Conservation (phyloP, 2,329 filamentous ascomycete species). For the Ophiocordyceps australis region DNA sequence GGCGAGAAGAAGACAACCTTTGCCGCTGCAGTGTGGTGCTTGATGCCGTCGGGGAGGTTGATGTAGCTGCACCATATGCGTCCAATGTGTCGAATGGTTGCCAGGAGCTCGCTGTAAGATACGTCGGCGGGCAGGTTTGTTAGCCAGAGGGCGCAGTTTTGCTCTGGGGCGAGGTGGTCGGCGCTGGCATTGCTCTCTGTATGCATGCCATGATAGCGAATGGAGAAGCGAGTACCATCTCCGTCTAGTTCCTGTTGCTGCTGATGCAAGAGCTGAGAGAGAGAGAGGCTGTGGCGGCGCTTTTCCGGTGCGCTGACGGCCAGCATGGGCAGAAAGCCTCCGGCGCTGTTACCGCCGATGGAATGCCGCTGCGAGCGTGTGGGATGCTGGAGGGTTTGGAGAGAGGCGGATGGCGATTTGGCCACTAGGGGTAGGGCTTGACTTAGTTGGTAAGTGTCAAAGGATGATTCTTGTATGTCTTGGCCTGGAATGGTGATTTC, state of each 20-base stretch:
- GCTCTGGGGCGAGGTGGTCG: slow-evolving; percentile 9
- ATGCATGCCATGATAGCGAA: slow-evolving; percentile 17
- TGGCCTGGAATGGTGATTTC: too few species aligned
- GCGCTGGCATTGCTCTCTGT: slow-evolving; percentile 16
- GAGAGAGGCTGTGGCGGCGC: slow-evolving; percentile 2
- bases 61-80: slow-evolving; percentile 32
- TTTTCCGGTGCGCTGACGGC: slow-evolving; percentile 5
- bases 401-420: too few species aligned
- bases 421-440: too few species aligned
- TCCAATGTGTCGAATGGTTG: slow-evolving; percentile 22
- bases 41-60: slow-evolving; percentile 22
- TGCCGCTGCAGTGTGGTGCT: slow-evolving; percentile 21
- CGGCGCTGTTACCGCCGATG: too few species aligned
- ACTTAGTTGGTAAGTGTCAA: too few species aligned
- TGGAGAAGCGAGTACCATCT: slow-evolving; percentile 9
- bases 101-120: slow-evolving; percentile 23
- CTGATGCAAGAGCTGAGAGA: neutral
- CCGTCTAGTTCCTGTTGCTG: too few species aligned
- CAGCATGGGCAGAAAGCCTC: slow-evolving; percentile 8
- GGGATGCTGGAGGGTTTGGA: too few species aligned
- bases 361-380: too few species aligned
- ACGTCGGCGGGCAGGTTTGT: slow-evolving; percentile 27
- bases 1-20: slow-evolving; percentile 31
- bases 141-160: slow-evolving; percentile 34
- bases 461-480: too few species aligned